Percentiles rank a stretch among this genome's conserved stretches.
phyloP scores from a whole-genome alignment of 495 filamentous ascomycete species.

The Daldinia bambusicola region DNA sequence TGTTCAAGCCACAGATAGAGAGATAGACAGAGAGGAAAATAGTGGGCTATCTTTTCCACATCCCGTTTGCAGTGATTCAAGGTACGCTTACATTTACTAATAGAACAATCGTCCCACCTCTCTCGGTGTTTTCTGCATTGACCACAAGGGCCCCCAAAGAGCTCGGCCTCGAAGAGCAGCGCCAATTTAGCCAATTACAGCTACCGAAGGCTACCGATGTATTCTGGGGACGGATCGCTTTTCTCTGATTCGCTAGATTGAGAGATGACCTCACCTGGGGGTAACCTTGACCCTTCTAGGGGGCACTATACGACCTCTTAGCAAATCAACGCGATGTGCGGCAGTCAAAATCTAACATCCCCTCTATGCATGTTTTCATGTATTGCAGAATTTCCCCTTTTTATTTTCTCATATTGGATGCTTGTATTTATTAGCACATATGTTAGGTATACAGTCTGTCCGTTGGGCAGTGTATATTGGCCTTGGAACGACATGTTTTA shows the following conservation, averaged over 20 bases:
- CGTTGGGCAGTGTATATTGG: too few species aligned
- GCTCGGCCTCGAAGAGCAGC: conserved; percentile 21
- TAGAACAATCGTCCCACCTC: neutral
- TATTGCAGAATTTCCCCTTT: neutral
- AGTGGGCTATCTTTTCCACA: too few species aligned
- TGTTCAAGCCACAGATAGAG: neutral
- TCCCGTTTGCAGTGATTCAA: too few species aligned
- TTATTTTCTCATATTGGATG: too few species aligned
- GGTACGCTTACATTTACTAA: neutral
- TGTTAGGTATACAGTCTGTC: too few species aligned
- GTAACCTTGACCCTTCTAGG: conserved; percentile 32
- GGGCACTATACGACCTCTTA: neutral
- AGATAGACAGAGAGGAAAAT: neutral
- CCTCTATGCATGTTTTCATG: neutral
- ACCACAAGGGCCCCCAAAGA: neutral
- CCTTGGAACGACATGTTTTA: too few species aligned
- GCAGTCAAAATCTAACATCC: neutral
- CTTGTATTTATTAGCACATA: too few species aligned
- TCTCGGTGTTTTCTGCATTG: conserved; percentile 5
- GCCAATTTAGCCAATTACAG: conserved; percentile 37
- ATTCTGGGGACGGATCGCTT: conserved; percentile 27
- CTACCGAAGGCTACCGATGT: conserved; percentile 5
- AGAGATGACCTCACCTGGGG: conserved; percentile 33
- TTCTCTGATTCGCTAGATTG: conserved; percentile 24
- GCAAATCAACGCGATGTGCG: conserved; percentile 14